Percentiles rank a stretch among this genome's conserved stretches.
Evolutionary conservation across 352 stramenopile genomes (phyloP).

Genomic region (Phytophthora cactorum): DNA sequence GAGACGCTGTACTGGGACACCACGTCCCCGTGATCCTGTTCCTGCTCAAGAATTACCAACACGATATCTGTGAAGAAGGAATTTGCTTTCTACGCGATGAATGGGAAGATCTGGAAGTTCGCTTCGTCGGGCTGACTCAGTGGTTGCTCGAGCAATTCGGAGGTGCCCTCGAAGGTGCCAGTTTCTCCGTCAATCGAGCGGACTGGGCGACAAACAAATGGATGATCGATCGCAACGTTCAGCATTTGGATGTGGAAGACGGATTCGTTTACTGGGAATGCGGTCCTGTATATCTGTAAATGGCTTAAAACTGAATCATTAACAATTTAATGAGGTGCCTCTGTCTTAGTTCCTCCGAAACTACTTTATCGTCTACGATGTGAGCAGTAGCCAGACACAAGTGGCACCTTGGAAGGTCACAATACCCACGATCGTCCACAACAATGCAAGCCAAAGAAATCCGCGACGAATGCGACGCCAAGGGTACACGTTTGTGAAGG

Average conservation of each 20-base stretch:
- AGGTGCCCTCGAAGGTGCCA: slow-evolving; percentile 14
- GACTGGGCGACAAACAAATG: slow-evolving; percentile 33
- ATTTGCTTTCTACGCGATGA: slow-evolving; percentile 25
- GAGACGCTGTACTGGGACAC: slow-evolving; percentile 19
- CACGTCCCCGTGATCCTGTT: slow-evolving; percentile 33
- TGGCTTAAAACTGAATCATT: too few relatives aligned
- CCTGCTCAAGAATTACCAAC: slow-evolving; percentile 23
- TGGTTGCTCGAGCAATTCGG: slow-evolving; percentile 28
- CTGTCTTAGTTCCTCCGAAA: neutral
- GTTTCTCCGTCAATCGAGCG: slow-evolving; percentile 21
- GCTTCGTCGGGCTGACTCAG: slow-evolving; percentile 7
- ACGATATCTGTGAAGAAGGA: slow-evolving; percentile 15
- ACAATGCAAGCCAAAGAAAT: slow-evolving; percentile 22
- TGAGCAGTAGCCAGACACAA: slow-evolving; percentile 29
- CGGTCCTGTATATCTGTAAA: neutral
- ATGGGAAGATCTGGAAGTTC: slow-evolving; percentile 24
- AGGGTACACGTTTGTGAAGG: slow-evolving; percentile 58
- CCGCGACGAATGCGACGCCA: slow-evolving; percentile 38
- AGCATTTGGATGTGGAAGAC: slow-evolving; percentile 19
- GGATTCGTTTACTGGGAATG: slow-evolving; percentile 29
- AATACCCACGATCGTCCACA: slow-evolving; percentile 27
- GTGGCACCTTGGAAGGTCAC: slow-evolving; percentile 34
- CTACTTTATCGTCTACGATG: slow-evolving; percentile 10
- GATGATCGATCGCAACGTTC: slow-evolving; percentile 23
- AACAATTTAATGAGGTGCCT: too few relatives aligned